phyloP scores from a whole-genome alignment of 495 filamentous ascomycete species.

The Penicillium chermesinum region DNA sequence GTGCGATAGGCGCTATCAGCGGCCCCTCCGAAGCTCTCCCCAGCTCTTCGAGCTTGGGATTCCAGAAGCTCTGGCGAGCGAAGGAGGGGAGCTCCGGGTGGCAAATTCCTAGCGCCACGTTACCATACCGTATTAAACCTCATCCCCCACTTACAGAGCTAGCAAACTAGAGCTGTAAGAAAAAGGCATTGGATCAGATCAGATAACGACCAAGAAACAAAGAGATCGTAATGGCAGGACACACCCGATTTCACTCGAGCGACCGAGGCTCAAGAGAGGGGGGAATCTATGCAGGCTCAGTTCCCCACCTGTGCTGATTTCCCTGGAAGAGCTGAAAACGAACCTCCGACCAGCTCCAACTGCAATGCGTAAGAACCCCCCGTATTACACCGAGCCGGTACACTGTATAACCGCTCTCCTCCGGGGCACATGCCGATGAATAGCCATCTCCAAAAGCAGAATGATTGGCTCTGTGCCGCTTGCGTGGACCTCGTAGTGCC shows the following conservation, averaged over 20 bases:
- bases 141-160: background rate
- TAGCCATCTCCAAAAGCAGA: constrained; percentile 24
- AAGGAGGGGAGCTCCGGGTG: constrained; percentile 29
- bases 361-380: constrained; percentile 9
- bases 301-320: too few relatives aligned
- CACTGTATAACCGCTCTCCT: constrained; percentile 17
- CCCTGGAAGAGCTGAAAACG: too few relatives aligned
- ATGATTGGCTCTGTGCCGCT: constrained; percentile 14
- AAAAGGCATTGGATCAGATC: background rate
- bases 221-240: background rate
- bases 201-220: too few relatives aligned
- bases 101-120: constrained; percentile 19
- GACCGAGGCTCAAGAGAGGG: too few relatives aligned
- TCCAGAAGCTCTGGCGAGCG: constrained; percentile 20
- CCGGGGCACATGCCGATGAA: constrained; percentile 24
- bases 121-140: constrained; percentile 13
- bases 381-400: constrained; percentile 7
- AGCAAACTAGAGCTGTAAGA: background rate
- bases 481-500: constrained; percentile 6
- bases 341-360: constrained; percentile 9
- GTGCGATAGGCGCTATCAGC: constrained; percentile 27
- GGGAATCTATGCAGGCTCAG: too few relatives aligned
- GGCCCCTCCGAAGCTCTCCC: constrained; percentile 30
- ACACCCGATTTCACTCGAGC: background rate
- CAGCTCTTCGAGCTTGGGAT: constrained; percentile 22